Evolutionary conservation across 192 early-diverging fungal species (phyloP), one percentile per base, ranked within the genome.

Genomic region (Rhizophagus prolifer): DNA sequence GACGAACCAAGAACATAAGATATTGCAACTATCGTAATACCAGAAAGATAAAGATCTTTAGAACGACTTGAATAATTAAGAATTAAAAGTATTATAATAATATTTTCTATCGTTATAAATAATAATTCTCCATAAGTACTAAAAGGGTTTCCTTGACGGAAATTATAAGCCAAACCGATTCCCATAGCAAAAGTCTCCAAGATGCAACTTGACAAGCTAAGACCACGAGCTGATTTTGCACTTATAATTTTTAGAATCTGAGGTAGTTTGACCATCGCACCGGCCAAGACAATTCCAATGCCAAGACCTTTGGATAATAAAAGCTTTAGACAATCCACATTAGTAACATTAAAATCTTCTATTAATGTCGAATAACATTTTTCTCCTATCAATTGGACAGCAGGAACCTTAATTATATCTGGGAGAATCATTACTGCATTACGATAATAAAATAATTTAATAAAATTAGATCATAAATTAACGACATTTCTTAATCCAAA

Each of bases 211-310:
- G 86, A 80, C 72, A 96, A 85, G 12, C 93, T 95, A 65, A 99
- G 86, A 3, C 97, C 97, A 64, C 87, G 84, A 16, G 91, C 91
- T 36, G 92, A 94, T 65, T 83, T 72, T 47, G 90, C 84, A 26
- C 81, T 79, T 23, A 94, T 64, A 64, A 98, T 97, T 75, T 97
- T 99, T 80, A 95, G 80, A 41, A 99, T 96, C 85, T 99, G 97
- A 9, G 98, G 98, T 34, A 99, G 82, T 82, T 99, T 99, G 72
- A 98, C 89, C 47, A 98, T 90, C 44, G 93, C 90, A n/a, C 95
- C 93, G 58, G 94, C 95, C 7, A 91, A 76, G n/a, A 98, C 94
- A 70, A 99, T 96, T n/a, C 95, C 95, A 26, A 99, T 73, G 0
- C 96, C 94, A 16, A 99, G 91, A 0, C 91, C 94, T 80, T 98